Percentiles rank a stretch among this genome's conserved stretches.
These are phyloP conservation scores for bread wheat (Triticum aestivum) DNA, from an alignment of 176 grass and related monocot species.

Conservation along the genomic window IWGSC_CS_RefSeq_v2.1 NC_057806.1:368853797-368854296, in stretches of 20 bases:
- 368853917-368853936: too few species aligned
- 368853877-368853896: too few species aligned
- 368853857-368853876: too few species aligned
- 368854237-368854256: conserved; percentile 9
- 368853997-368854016: not conserved
- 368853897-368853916: too few species aligned
- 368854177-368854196: conserved; percentile 20
- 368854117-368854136: conserved; percentile 11
- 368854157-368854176: conserved; percentile 28
- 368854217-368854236: conserved; percentile 4
- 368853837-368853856: too few species aligned
- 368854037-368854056: conserved; percentile 23
- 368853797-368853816: too few species aligned
- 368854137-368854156: conserved; percentile 21
- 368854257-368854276: conserved; percentile 24
- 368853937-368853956: too few species aligned
- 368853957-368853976: too few species aligned
- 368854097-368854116: conserved; percentile 47
- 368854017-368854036: not conserved
- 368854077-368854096: conserved; percentile 63
- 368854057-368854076: conserved; percentile 64
- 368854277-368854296: conserved; percentile 3
- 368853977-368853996: not conserved
- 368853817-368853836: too few species aligned
- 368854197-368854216: conserved; percentile 31